These are phyloP conservation scores for Pleurotus giganteus DNA, from an alignment of 768 basidiomycete species.

Conservation along the genomic window DNA sequence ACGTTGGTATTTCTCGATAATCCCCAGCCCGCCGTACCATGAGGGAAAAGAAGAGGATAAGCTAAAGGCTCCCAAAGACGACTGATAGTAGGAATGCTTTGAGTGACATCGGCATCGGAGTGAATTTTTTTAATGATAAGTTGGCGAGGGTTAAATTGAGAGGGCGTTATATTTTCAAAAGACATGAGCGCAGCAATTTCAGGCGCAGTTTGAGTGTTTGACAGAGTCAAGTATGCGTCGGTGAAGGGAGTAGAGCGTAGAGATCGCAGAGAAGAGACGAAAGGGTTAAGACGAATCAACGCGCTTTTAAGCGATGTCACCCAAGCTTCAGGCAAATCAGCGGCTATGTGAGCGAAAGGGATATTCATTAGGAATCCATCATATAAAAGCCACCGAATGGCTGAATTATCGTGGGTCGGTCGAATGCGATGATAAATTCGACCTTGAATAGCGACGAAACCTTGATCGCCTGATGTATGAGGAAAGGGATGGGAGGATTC, in stretches of 20 bases:
- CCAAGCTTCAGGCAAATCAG: conserved; percentile 15
- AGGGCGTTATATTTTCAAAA: conserved; percentile 16
- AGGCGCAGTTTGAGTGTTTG: conserved; percentile 17
- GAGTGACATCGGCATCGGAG: not conserved
- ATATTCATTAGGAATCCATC: conserved; percentile 21
- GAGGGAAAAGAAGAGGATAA: conserved; percentile 36
- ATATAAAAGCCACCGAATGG: conserved; percentile 30
- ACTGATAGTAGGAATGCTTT: conserved; percentile 24
- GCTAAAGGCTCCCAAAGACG: conserved; percentile 34
- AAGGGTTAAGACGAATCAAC: conserved; percentile 15
- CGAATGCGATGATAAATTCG: conserved; percentile 30
- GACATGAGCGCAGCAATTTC: conserved; percentile 25
- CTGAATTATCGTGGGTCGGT: conserved; percentile 22
- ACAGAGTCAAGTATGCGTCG: conserved; percentile 14
- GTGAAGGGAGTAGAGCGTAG: not conserved
- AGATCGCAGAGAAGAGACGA: conserved; percentile 9
- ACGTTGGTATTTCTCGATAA: conserved; percentile 11
- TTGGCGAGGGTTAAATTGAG: conserved; percentile 14
- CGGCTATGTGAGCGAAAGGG: conserved; percentile 1
- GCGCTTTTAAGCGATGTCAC: conserved; percentile 7
- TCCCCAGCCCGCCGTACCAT: conserved; percentile 34
- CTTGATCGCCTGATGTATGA: not conserved
- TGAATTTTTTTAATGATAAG: conserved; percentile 16
- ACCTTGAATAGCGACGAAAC: conserved; percentile 26
- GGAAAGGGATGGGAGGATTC: conserved; percentile 25